phyloP scores from a whole-genome alignment of 768 basidiomycete species.

The Stropharia rugosoannulata region DNA sequence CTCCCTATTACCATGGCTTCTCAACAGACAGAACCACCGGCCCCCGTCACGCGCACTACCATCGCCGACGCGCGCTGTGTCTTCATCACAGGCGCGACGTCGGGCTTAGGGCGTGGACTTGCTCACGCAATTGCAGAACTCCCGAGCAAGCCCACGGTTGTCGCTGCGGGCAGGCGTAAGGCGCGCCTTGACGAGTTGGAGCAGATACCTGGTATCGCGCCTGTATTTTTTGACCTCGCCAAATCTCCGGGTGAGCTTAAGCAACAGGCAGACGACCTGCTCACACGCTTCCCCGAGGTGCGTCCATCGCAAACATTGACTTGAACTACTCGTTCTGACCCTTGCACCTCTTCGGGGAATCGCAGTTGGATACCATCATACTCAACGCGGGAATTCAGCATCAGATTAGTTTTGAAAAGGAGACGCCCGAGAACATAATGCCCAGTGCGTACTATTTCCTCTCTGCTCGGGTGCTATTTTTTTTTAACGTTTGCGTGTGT shows the following conservation, averaged over 20 bases:
- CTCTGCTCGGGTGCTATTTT: background rate
- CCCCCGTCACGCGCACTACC: slow-evolving; percentile 23
- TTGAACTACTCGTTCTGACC: background rate
- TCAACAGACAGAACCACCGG: background rate
- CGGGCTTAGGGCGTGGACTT: slow-evolving; percentile 57
- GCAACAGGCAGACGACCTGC: slow-evolving; percentile 36
- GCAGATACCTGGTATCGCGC: slow-evolving; percentile 34
- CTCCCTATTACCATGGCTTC: background rate
- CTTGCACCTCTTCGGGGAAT: no score
- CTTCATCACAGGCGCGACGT: slow-evolving; percentile 56
- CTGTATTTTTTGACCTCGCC: slow-evolving; percentile 43
- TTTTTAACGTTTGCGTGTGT: background rate
- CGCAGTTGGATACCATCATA: slow-evolving; percentile 55
- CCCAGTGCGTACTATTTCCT: slow-evolving; percentile 22
- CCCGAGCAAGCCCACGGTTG: slow-evolving; percentile 46
- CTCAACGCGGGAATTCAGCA: slow-evolving; percentile 56
- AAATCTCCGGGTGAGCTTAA: slow-evolving; percentile 36
- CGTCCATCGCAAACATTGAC: slow-evolving; percentile 7
- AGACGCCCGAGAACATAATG: slow-evolving; percentile 9
- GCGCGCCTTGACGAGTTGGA: slow-evolving; percentile 52
- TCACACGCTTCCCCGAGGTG: slow-evolving; percentile 50
- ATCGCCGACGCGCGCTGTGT: slow-evolving; percentile 50
- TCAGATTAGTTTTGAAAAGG: slow-evolving; percentile 42
- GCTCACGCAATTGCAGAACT: slow-evolving; percentile 48
- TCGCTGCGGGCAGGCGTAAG: slow-evolving; percentile 50